Conservation (phyloP, 306 rosid genomes). For the Lathyrus tuberosus region DNA sequence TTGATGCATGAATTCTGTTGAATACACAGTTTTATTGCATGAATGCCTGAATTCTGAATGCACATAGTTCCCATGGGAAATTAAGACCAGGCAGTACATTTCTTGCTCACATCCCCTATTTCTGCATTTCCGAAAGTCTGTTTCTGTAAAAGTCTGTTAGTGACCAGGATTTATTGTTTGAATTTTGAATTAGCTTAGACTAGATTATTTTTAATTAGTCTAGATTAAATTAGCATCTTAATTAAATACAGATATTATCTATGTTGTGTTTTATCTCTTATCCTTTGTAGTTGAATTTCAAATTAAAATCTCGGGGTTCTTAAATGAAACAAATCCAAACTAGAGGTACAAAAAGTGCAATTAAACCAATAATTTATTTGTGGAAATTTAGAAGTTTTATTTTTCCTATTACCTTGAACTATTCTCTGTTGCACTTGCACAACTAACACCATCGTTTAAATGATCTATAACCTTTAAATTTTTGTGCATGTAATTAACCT, state of each 20-base stretch:
- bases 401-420: conserved; percentile 11
- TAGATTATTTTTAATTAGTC: background rate
- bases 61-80: conserved; percentile 3
- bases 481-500: conserved; percentile 23
- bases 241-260: background rate
- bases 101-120: conserved; percentile 6
- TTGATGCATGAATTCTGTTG: conserved; percentile 14
- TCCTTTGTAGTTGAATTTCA: too few species aligned
- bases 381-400: too few species aligned
- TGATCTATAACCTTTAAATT: conserved; percentile 33
- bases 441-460: conserved; percentile 15
- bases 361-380: too few species aligned
- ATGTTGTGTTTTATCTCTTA: too few species aligned
- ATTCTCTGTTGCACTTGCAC: background rate
- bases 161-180: background rate
- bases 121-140: background rate
- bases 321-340: too few species aligned
- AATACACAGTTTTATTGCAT: background rate
- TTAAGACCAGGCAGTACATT: conserved; percentile 18
- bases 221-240: background rate
- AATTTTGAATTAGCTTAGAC: background rate
- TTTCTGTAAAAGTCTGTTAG: background rate
- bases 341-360: too few species aligned
- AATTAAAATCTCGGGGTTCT: too few species aligned
- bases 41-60: conserved; percentile 3